Conservation (phyloP, 2,329 filamentous ascomycete species). For the Alternaria infectoria region DNA sequence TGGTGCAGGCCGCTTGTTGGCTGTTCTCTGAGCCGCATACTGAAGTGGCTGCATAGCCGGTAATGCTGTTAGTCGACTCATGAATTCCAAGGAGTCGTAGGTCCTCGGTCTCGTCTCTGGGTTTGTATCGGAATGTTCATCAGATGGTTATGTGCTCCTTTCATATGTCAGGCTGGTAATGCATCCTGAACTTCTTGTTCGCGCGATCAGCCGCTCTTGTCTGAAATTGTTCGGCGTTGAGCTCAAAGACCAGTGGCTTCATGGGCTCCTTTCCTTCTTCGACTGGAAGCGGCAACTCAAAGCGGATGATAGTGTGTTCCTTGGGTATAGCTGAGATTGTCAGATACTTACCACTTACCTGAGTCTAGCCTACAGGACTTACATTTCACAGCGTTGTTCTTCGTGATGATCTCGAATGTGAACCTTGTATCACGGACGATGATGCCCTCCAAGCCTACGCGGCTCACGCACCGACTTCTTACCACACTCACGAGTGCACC, state of each 20-base stretch:
- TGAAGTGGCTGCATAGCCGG: not conserved
- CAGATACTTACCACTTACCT: conserved; percentile 21
- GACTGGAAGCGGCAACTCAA: conserved; percentile 66
- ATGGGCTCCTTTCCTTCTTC: conserved; percentile 26
- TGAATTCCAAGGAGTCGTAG: not conserved
- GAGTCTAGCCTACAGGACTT: conserved; percentile 28
- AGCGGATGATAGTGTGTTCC: conserved; percentile 83
- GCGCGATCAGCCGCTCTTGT: conserved; percentile 82
- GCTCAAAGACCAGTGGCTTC: conserved; percentile 74
- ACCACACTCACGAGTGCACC: conserved; percentile 85
- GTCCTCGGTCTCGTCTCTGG: not conserved
- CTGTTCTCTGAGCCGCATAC: too few relatives aligned
- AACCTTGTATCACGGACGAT: conserved; percentile 88
- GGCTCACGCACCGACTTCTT: conserved; percentile 76
- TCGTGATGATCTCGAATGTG: conserved; percentile 83
- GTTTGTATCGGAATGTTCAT: not conserved
- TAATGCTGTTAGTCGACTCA: not conserved
- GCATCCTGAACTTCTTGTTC: conserved; percentile 89
- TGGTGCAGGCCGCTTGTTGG: too few relatives aligned
- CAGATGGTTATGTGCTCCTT: not conserved
- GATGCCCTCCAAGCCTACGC: conserved; percentile 85
- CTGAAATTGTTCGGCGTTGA: conserved; percentile 87
- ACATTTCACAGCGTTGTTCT: conserved; percentile 72
- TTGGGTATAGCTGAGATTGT: conserved; percentile 72
- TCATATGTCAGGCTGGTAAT: conserved; percentile 78